Percentiles rank a stretch among this genome's conserved stretches.
Conservation (phyloP, 2,329 filamentous ascomycete genomes). For the Arthrobotrys megalospora region DNA sequence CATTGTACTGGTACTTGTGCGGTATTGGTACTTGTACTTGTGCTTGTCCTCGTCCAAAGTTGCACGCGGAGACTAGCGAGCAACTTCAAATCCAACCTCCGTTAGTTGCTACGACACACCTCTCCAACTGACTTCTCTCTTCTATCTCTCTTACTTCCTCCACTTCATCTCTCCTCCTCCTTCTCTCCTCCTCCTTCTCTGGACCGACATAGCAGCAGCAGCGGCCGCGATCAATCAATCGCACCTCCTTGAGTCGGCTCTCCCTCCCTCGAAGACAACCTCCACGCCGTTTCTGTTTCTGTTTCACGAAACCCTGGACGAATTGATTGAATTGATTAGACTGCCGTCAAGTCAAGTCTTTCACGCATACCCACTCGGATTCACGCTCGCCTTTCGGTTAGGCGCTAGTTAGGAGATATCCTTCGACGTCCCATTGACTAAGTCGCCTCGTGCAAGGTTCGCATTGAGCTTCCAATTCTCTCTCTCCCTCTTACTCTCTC, state of each 20-base stretch:
- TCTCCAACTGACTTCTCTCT: conserved; percentile 26
- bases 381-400: conserved; percentile 51
- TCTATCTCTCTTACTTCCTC: conserved; percentile 1
- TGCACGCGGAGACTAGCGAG: background rate
- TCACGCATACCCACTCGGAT: conserved; percentile 34
- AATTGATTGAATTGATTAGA: conserved; percentile 27
- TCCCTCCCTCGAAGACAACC: background rate
- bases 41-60: too few species aligned
- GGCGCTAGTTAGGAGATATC: conserved; percentile 30
- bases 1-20: background rate
- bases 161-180: conserved; percentile 7
- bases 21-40: background rate
- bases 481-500: background rate
- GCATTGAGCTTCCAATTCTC: conserved; percentile 42
- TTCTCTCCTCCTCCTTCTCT: conserved; percentile 6
- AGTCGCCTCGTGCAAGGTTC: conserved; percentile 47
- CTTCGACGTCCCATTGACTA: conserved; percentile 34
- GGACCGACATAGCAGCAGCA: background rate
- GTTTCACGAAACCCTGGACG: conserved; percentile 33
- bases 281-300: background rate
- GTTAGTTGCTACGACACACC: conserved; percentile 24
- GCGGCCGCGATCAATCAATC: too few species aligned
- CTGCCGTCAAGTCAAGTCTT: background rate
- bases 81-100: conserved; percentile 54
- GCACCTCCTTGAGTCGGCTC: background rate